Conservation (phyloP, 768 basidiomycete genomes). For the Pisolithus marmoratus region DNA sequence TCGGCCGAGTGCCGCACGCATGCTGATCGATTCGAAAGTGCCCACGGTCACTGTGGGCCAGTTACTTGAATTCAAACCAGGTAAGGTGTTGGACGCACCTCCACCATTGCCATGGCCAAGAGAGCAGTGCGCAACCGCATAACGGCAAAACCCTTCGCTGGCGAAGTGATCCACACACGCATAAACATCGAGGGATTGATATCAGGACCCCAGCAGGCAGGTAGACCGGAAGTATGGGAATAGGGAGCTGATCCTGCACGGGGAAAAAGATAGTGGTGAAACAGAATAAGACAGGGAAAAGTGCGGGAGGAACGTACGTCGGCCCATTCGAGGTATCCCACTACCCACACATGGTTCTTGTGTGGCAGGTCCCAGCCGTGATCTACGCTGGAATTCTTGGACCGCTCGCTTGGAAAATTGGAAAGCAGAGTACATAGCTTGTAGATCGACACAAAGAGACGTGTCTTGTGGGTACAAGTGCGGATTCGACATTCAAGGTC, state of each 20-base stretch:
- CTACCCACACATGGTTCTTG: slow-evolving; percentile 43
- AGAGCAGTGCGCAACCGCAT: slow-evolving; percentile 19
- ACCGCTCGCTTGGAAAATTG: neutral
- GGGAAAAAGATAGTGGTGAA: slow-evolving; percentile 14
- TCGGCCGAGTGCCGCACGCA: too few relatives aligned
- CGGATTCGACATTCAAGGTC: slow-evolving; percentile 44
- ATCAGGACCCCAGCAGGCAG: too few relatives aligned
- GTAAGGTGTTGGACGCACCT: slow-evolving; percentile 15
- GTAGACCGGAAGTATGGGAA: too few relatives aligned
- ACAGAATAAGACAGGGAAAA: slow-evolving; percentile 1
- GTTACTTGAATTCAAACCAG: too few relatives aligned
- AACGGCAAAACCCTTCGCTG: too few relatives aligned
- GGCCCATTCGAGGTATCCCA: slow-evolving; percentile 53
- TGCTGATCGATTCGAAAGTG: too few relatives aligned
- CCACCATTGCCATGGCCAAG: slow-evolving; percentile 14
- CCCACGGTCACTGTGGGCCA: too few relatives aligned
- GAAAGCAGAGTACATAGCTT: slow-evolving; percentile 13
- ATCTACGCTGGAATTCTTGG: slow-evolving; percentile 8
- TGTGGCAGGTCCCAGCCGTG: slow-evolving; percentile 49
- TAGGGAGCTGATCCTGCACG: too few relatives aligned
- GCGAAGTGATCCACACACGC: too few relatives aligned
- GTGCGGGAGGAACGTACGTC: slow-evolving; percentile 32
- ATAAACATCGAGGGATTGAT: too few relatives aligned
- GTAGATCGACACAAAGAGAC: slow-evolving; percentile 42
- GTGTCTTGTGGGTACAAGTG: slow-evolving; percentile 47